Percentiles rank a stretch among this genome's conserved stretches.
phyloP scores from a whole-genome alignment of 768 basidiomycete genomes.

The Lactarius hatsudake region DNA sequence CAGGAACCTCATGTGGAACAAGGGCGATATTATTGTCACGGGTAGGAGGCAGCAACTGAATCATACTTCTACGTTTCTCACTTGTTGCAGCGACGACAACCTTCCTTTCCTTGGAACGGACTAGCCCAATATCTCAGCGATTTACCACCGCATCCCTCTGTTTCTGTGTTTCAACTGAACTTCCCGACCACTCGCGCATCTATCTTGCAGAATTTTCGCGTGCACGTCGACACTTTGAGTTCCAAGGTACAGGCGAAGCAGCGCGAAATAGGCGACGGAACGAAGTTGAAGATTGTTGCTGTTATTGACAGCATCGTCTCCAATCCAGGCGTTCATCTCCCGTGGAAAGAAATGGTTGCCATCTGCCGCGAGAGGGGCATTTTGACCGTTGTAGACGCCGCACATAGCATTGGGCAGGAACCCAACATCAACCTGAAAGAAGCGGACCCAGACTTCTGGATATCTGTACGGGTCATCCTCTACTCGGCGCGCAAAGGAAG shows the following conservation, averaged over 20 bases:
- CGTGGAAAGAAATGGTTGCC: slow-evolving; percentile 68
- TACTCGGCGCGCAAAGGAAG: neutral
- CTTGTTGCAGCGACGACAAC: slow-evolving; percentile 48
- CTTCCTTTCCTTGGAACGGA: slow-evolving; percentile 52
- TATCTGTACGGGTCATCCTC: slow-evolving; percentile 49
- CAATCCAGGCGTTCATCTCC: slow-evolving; percentile 58
- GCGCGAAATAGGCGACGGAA: slow-evolving; percentile 25
- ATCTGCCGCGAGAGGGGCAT: slow-evolving; percentile 63
- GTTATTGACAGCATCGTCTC: slow-evolving; percentile 68
- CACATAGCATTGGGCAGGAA: slow-evolving; percentile 77
- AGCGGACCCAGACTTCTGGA: slow-evolving; percentile 70
- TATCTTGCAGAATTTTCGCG: slow-evolving; percentile 51
- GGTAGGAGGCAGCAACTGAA: slow-evolving; percentile 41
- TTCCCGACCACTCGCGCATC: slow-evolving; percentile 57
- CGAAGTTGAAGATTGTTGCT: slow-evolving; percentile 53
- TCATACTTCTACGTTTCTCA: slow-evolving; percentile 4
- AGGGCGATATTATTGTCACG: slow-evolving; percentile 62
- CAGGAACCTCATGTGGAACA: slow-evolving; percentile 62
- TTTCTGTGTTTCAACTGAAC: slow-evolving; percentile 47
- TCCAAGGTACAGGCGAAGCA: slow-evolving; percentile 14
- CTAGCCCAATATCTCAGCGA: slow-evolving; percentile 56
- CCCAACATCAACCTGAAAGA: slow-evolving; percentile 54
- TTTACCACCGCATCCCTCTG: slow-evolving; percentile 48
- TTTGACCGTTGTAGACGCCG: slow-evolving; percentile 72
- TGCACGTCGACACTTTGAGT: slow-evolving; percentile 37